Percentiles rank a stretch among this genome's conserved stretches.
Conservation (phyloP, 768 basidiomycete genomes). For the Leccinum rimulosum region DNA sequence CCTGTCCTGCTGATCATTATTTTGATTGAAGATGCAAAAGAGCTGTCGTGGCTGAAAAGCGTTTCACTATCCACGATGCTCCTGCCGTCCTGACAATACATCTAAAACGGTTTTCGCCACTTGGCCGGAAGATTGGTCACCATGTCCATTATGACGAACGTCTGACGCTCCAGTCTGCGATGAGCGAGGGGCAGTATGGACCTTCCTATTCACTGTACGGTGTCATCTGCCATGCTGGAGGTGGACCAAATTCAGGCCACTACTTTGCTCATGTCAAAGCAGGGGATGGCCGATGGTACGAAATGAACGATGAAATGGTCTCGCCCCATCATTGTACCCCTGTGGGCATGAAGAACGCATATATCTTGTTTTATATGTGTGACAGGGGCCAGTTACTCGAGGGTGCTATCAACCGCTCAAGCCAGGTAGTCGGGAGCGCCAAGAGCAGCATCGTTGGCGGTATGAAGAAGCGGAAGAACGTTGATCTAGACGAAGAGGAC, state of each 20-base stretch:
- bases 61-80: conserved; percentile 84
- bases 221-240: conserved; percentile 89
- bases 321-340: conserved; percentile 43
- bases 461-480: conserved; percentile 47
- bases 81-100: conserved; percentile 89
- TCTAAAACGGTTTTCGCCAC: conserved; percentile 90
- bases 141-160: conserved; percentile 75
- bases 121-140: conserved; percentile 84
- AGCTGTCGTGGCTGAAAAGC: conserved; percentile 85
- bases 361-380: conserved; percentile 89
- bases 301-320: conserved; percentile 92
- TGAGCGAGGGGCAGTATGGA: conserved; percentile 78
- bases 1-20: conserved; percentile 6
- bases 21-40: conserved; percentile 74
- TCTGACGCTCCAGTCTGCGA: conserved; percentile 69
- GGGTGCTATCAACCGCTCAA: conserved; percentile 45
- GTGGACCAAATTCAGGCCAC: conserved; percentile 93
- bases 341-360: conserved; percentile 74
- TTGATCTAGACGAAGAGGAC: conserved; percentile 46
- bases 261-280: conserved; percentile 86
- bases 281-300: conserved; percentile 71
- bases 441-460: conserved; percentile 45
- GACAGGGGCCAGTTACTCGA: conserved; percentile 75
- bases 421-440: conserved; percentile 16
- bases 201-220: conserved; percentile 87